Evolutionary conservation across 306 rosid genomes (phyloP).

Genomic region (Cucurbita pepo): DNA sequence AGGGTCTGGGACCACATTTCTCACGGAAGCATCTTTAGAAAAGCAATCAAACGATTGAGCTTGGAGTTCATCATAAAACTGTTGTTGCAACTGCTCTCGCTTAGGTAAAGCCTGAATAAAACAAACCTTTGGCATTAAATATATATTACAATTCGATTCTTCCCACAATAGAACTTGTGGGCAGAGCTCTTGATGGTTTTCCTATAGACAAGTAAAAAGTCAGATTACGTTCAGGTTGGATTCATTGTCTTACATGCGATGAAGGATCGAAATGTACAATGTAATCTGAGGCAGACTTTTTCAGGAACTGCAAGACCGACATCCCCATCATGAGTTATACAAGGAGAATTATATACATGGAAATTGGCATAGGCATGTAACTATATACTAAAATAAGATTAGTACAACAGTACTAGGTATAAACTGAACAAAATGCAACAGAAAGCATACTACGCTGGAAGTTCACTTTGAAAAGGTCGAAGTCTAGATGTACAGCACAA

Average conservation of each 20-base stretch:
- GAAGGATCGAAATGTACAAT: constrained; percentile 55
- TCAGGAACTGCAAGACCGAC: constrained; percentile 57
- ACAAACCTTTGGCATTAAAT: neutral
- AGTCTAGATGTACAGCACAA: neutral
- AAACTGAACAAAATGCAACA: neutral
- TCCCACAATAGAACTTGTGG: neutral
- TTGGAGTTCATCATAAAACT: constrained; percentile 39
- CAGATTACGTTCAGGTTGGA: neutral
- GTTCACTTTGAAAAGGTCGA: neutral
- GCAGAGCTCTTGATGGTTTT: neutral
- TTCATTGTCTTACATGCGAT: constrained; percentile 45
- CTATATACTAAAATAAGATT: neutral
- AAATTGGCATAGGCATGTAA: neutral
- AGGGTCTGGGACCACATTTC: constrained; percentile 70
- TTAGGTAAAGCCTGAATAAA: constrained; percentile 49
- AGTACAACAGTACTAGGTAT: neutral
- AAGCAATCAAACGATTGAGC: constrained; percentile 33
- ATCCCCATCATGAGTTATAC: constrained; percentile 19
- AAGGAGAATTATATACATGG: neutral
- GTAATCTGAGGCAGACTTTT: constrained; percentile 68
- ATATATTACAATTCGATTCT: neutral
- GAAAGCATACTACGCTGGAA: neutral
- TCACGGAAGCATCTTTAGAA: constrained; percentile 36
- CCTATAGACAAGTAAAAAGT: neutral
- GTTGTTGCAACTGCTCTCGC: constrained; percentile 65